Base-by-base conservation (phyloP, 352 stramenopile species). In the Proteromonas lacertae region DNA sequence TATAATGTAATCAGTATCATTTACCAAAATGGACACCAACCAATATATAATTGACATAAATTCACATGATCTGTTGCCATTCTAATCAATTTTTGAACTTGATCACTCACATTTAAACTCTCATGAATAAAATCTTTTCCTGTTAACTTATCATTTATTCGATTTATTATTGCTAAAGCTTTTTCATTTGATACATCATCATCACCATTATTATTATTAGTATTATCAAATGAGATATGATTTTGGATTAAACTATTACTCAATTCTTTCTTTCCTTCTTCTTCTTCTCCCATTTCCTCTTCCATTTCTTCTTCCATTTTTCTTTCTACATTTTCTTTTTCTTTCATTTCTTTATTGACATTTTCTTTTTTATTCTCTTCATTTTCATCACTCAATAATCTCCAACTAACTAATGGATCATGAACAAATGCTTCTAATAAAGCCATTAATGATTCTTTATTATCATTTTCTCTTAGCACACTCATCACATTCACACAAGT, bases 341-440 rank as follows among this genome's bases (percentile, higher is more conserved):
- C n/a, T n/a, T n/a, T n/a, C n/a, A n/a, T n/a, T n/a, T n/a, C n/a
- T n/a, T n/a, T n/a, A n/a, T n/a, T n/a, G n/a, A n/a, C n/a, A n/a
- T n/a, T n/a, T n/a, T n/a, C n/a, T n/a, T n/a, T n/a, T n/a, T n/a
- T n/a, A n/a, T n/a, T n/a, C n/a, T n/a, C n/a, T n/a, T n/a, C n/a
- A n/a, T n/a, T n/a, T n/a, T n/a, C n/a, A n/a, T n/a, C n/a, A n/a
- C n/a, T 39, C 23, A 55, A 26, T 41, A 96, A 54, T 45, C 83
- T 69, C 84, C 84, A 98, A 30, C 69, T 83, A 36, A 93, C 93
- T 1, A 99, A 56, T 24, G 88, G 88, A 53, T 99, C 86, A 51
- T 97, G 79, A 16, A 98, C 80, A 57, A 99, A 99, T 10, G 87
- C 84, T 58, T 97, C 86, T 1, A 99, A 65, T 78, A 98, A 96